These are phyloP conservation scores for Haematococcus sp. DNA, from an alignment of 139 green algal genomes.

Conservation along the genomic window DNA sequence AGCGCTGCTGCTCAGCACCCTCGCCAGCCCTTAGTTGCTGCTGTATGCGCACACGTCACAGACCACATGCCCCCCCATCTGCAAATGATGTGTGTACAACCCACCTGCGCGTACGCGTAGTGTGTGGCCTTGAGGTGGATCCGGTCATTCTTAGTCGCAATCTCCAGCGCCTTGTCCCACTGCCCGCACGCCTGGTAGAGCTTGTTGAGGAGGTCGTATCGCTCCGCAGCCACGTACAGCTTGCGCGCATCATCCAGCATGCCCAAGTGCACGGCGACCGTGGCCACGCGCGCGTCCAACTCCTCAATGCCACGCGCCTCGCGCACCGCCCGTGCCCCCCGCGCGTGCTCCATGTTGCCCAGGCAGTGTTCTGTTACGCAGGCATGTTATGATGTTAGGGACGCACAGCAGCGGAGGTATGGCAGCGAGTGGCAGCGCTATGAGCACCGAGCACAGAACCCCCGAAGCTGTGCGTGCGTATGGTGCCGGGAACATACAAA, in stretches of 20 bases:
- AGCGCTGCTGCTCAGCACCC: no score
- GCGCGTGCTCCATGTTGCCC: slow-evolving; percentile 69
- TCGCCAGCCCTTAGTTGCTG: no score
- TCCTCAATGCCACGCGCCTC: slow-evolving; percentile 54
- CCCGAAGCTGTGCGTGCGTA: no score
- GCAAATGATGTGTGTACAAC: no score
- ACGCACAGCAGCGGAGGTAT: not conserved
- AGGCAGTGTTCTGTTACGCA: slow-evolving; percentile 66
- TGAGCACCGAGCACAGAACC: no score
- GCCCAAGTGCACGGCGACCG: slow-evolving; percentile 64
- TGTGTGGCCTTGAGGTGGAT: slow-evolving; percentile 69
- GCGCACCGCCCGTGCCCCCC: slow-evolving; percentile 53
- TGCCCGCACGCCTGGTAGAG: slow-evolving; percentile 61
- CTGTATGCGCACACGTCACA: no score
- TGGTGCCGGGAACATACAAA: no score
- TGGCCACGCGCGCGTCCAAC: slow-evolving; percentile 64
- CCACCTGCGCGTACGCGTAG: slow-evolving; percentile 62
- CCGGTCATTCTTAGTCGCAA: slow-evolving; percentile 69
- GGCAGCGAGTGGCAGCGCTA: not conserved
- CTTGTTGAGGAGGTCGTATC: slow-evolving; percentile 67
- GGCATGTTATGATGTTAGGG: not conserved
- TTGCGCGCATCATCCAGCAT: slow-evolving; percentile 61
- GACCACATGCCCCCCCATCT: no score
- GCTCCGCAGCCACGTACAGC: slow-evolving; percentile 19
- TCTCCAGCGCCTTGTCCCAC: slow-evolving; percentile 74